Conservation (phyloP, 176 grass and related monocot species). For the Puccinellia tenuiflora region DNA sequence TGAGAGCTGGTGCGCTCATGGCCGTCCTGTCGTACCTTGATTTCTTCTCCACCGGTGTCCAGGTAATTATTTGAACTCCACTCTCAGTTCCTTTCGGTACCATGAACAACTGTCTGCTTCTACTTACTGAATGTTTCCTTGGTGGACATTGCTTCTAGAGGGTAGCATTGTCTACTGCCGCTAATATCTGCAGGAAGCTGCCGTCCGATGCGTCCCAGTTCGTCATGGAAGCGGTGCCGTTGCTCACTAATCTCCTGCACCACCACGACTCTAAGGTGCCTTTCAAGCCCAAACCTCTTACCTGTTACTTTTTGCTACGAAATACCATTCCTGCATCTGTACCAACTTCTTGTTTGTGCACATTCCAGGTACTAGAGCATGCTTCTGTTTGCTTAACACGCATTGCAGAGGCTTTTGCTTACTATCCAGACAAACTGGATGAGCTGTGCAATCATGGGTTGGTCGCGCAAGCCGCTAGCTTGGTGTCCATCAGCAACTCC, state of each 20-base stretch:
- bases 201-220: slow-evolving; percentile 88
- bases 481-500: slow-evolving; percentile 70
- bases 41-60: slow-evolving; percentile 82
- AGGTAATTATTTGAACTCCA: slow-evolving; percentile 30
- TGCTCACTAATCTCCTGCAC: slow-evolving; percentile 82
- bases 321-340: background rate
- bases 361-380: slow-evolving; percentile 70
- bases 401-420: slow-evolving; percentile 77
- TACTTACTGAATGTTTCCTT: slow-evolving; percentile 4
- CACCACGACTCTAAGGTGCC: slow-evolving; percentile 67
- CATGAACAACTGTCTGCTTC: background rate
- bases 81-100: background rate
- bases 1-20: slow-evolving; percentile 78
- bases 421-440: slow-evolving; percentile 65
- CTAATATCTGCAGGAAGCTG: slow-evolving; percentile 92
- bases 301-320: background rate
- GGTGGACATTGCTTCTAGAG: slow-evolving; percentile 42
- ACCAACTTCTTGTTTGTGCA: background rate
- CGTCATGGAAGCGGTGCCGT: slow-evolving; percentile 79
- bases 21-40: slow-evolving; percentile 81
- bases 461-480: slow-evolving; percentile 62
- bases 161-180: slow-evolving; percentile 83
- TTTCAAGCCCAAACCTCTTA: background rate
- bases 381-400: slow-evolving; percentile 90
- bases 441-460: slow-evolving; percentile 84